phyloP scores from a whole-genome alignment of 768 basidiomycete genomes.

The Collybiopsis confluens region DNA sequence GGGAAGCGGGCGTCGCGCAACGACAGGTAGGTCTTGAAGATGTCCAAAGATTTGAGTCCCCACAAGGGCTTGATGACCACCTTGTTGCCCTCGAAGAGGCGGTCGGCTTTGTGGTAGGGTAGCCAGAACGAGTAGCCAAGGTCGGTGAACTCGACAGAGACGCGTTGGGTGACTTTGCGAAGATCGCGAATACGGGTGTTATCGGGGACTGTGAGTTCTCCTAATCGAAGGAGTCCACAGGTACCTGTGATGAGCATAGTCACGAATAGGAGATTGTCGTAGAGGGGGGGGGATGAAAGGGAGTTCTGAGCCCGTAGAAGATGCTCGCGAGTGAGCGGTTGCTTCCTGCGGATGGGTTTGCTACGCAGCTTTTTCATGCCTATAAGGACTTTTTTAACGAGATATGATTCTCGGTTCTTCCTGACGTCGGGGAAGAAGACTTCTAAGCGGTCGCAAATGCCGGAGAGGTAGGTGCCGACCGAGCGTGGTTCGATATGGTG shows the following conservation, averaged over 20 bases:
- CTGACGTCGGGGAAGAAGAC: slow-evolving; percentile 24
- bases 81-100: slow-evolving; percentile 15
- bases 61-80: background rate
- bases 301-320: background rate
- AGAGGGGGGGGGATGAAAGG: background rate
- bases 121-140: slow-evolving; percentile 11
- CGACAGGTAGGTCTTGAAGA: background rate
- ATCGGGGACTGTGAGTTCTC: slow-evolving; percentile 23
- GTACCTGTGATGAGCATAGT: slow-evolving; percentile 16
- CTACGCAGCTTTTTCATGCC: slow-evolving; percentile 18
- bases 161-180: slow-evolving; percentile 15
- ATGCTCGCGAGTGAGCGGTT: slow-evolving; percentile 12
- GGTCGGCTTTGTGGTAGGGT: slow-evolving; percentile 22
- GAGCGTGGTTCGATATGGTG: slow-evolving; percentile 32
- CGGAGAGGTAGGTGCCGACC: slow-evolving; percentile 31
- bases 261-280: slow-evolving; percentile 1
- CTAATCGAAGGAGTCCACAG: slow-evolving; percentile 20
- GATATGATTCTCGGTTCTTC: slow-evolving; percentile 2
- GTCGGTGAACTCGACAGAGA: slow-evolving; percentile 2
- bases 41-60: background rate
- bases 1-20: background rate
- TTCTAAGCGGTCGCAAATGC: slow-evolving; percentile 30
- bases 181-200: background rate
- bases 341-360: slow-evolving; percentile 16
- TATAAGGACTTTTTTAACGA: slow-evolving; percentile 21